A percentile compares a stretch with the other conserved stretches of the same genome.
These are phyloP conservation scores for Saposhnikovia divaricata DNA, from an alignment of 129 eudicot species.

Conservation along the genomic window DNA sequence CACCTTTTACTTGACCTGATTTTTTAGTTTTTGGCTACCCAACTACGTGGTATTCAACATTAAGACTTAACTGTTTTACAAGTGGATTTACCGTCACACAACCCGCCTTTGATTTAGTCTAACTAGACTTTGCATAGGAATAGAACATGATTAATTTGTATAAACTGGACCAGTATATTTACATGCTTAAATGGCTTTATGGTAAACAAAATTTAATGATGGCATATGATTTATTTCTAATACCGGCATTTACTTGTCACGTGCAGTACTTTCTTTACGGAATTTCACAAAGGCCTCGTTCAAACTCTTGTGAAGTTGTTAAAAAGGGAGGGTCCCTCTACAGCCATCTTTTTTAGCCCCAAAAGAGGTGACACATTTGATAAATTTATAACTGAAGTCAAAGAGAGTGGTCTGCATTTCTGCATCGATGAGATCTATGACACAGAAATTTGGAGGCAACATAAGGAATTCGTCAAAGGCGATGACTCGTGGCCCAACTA, in stretches of 20 bases:
- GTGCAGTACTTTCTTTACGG: slow-evolving; percentile 77
- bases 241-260: slow-evolving; percentile 30
- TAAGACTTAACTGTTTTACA: neutral
- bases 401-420: slow-evolving; percentile 43
- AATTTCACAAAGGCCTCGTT: slow-evolving; percentile 60
- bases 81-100: neutral
- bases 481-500: slow-evolving; percentile 75
- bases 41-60: neutral
- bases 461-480: slow-evolving; percentile 32
- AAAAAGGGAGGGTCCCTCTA: slow-evolving; percentile 54
- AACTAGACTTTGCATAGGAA: neutral
- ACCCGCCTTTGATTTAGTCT: neutral
- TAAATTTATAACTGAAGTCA: slow-evolving; percentile 43
- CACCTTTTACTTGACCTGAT: neutral
- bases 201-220: neutral
- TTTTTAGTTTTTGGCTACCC: neutral
- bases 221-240: slow-evolving; percentile 8
- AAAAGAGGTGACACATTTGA: slow-evolving; percentile 62
- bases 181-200: neutral
- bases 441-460: slow-evolving; percentile 44
- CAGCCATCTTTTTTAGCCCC: slow-evolving; percentile 83
- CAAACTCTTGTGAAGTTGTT: slow-evolving; percentile 65
- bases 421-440: slow-evolving; percentile 62
- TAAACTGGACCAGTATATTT: neutral
- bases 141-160: neutral